Evolutionary conservation across 306 rosid genomes (phyloP).

Genomic region (Leucaena leucocephala): DNA sequence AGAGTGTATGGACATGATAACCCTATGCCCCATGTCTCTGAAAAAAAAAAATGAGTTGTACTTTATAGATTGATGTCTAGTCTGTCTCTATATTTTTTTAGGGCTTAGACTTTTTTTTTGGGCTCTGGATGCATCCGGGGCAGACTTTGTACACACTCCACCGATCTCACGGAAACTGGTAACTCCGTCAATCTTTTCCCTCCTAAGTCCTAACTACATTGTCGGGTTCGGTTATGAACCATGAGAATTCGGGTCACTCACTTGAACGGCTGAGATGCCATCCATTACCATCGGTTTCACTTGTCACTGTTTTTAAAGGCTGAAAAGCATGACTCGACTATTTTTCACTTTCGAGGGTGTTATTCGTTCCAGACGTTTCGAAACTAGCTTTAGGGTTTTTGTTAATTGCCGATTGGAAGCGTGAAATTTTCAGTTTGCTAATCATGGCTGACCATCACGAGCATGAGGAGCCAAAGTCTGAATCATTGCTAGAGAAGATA

Average conservation of each 20-base stretch:
- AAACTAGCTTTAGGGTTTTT: constrained; percentile 35
- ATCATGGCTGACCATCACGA: constrained; percentile 59
- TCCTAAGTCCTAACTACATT: not conserved
- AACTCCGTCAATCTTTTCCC: not conserved
- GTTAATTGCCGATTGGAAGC: constrained; percentile 23
- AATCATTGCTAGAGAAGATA: constrained; percentile 68
- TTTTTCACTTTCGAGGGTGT: constrained; percentile 17
- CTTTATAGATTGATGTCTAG: no score
- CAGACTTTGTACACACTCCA: not conserved
- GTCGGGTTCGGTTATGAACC: not conserved
- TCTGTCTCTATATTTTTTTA: no score
- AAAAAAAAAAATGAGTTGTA: no score
- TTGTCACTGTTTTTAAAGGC: constrained; percentile 34
- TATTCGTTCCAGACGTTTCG: constrained; percentile 42
- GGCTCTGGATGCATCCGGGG: no score
- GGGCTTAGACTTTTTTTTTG: no score
- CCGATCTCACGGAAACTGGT: not conserved
- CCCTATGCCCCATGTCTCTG: no score
- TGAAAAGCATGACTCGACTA: not conserved
- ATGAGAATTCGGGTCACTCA: not conserved
- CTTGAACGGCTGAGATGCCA: constrained; percentile 46
- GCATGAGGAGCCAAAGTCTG: constrained; percentile 56
- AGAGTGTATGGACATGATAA: no score
- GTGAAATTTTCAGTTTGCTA: not conserved
- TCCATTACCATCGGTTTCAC: not conserved